Base-by-base conservation (phyloP, 139 green algal genomes). In the Coccomyxa sp. region DNA sequence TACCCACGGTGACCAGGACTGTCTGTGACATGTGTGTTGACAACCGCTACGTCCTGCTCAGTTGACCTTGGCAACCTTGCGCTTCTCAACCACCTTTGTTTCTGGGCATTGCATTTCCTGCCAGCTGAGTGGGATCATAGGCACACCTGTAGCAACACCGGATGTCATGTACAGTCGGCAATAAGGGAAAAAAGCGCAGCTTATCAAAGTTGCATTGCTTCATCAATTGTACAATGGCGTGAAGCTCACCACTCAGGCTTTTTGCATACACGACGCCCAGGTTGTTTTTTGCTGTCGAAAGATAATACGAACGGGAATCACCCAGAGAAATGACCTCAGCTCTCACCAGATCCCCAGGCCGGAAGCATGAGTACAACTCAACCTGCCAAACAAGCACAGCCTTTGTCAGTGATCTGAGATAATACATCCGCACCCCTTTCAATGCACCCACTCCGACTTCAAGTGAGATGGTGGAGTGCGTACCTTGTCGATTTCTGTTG, bases 251-350 rank as follows among this genome's bases (percentile, higher is more conserved):
- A 79, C 88, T 85, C 0, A 90, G 27, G 85, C 93, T 95, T 80
- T 90, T 91, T 16, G 95, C 96, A 75, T 94, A 93, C 71, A 98
- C 93, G 32, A 99, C 96, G 0, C 96, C 96, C 66, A 98, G 89
- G 59, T 95, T 87, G 85, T 98, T 96, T 77, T 92, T 88, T 28
- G 96, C 95, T n/a, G 96, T 98, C 79, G 87, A 91, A 9, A 99
- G 89, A 85, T 94, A 95, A 81, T 97, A 98, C 14, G 92, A 93
- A n/a, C 94, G 85, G 0, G 92, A 88, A 80, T 98, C 94, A 30
- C 96, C 96, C 57, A 98, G 79, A 12, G 92, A 97, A 17, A 98
- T 80, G 67, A 96, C 90, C 74, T 92, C 77, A 16, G 91, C 92
- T 21, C 90, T 84, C 51, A 97, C 91, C 14, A 98, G 87, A 89